phyloP scores from a whole-genome alignment of 352 stramenopile genomes.

The Phytophthora agathidicida region DNA sequence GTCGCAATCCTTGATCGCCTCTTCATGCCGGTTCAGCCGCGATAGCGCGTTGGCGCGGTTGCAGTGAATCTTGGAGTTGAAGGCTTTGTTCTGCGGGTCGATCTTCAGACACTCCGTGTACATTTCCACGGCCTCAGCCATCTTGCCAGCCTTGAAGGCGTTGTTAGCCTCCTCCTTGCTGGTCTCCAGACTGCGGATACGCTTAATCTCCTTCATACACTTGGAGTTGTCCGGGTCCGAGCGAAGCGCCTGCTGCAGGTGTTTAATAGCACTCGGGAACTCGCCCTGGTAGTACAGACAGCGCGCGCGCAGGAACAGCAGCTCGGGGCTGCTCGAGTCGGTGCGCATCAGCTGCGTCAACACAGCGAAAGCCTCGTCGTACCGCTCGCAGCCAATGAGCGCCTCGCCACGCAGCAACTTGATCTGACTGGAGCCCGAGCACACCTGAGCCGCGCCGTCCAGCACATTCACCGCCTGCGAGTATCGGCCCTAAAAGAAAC shows the following conservation, averaged over 20 bases:
- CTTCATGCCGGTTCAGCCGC: constrained; percentile 82
- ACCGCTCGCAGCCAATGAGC: constrained; percentile 79
- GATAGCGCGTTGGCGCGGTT: constrained; percentile 91
- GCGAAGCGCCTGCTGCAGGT: constrained; percentile 91
- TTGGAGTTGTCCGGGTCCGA: constrained; percentile 91
- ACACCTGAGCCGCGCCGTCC: constrained; percentile 74
- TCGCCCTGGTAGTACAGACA: constrained; percentile 94
- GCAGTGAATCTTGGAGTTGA: constrained; percentile 94
- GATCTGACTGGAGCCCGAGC: constrained; percentile 68
- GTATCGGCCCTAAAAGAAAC: constrained; percentile 53
- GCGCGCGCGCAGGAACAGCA: constrained; percentile 87
- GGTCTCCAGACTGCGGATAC: constrained; percentile 82
- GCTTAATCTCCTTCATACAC: constrained; percentile 89
- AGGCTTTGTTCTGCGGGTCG: constrained; percentile 90
- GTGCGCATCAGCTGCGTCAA: constrained; percentile 87
- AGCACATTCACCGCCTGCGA: constrained; percentile 75
- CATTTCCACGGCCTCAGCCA: constrained; percentile 84
- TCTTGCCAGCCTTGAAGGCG: constrained; percentile 85
- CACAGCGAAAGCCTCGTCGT: constrained; percentile 83
- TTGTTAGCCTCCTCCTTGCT: constrained; percentile 92
- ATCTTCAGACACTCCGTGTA: constrained; percentile 90
- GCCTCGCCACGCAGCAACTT: constrained; percentile 75
- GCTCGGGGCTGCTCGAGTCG: constrained; percentile 78
- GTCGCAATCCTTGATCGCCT: constrained; percentile 91
- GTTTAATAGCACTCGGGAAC: constrained; percentile 92